These are phyloP conservation scores for Colletotrichum melonis DNA, from an alignment of 2,329 filamentous ascomycete species.

Conservation along the genomic window DNA sequence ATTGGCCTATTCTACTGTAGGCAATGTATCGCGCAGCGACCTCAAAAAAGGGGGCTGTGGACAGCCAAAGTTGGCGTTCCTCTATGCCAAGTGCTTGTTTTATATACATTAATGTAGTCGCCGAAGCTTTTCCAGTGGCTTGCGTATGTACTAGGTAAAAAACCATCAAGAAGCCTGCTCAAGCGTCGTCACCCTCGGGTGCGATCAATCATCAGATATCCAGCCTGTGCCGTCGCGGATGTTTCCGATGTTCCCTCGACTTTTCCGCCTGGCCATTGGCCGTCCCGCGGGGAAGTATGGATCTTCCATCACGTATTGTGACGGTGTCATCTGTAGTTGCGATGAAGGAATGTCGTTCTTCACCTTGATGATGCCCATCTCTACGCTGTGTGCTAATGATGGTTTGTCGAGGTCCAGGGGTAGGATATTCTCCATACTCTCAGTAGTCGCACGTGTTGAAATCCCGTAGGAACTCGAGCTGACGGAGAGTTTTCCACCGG, in stretches of 20 bases:
- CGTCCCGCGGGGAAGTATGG: slow-evolving; percentile 28
- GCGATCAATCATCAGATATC: slow-evolving; percentile 19
- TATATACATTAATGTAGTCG: slow-evolving; percentile 28
- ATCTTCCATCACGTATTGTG: slow-evolving; percentile 24
- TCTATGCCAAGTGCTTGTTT: slow-evolving; percentile 7
- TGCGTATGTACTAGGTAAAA: slow-evolving; percentile 9
- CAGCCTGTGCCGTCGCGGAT: slow-evolving; percentile 23
- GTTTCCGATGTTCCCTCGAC: slow-evolving; percentile 1
- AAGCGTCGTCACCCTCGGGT: neutral
- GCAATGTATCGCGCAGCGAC: slow-evolving; percentile 7
- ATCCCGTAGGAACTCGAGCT: slow-evolving; percentile 21
- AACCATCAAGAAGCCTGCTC: neutral
- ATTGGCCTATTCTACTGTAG: slow-evolving; percentile 9
- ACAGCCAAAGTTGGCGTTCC: slow-evolving; percentile 4
- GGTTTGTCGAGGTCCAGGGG: slow-evolving; percentile 22
- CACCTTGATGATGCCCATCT: slow-evolving; percentile 32
- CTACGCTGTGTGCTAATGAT: slow-evolving; percentile 25
- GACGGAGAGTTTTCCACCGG: slow-evolving; percentile 13
- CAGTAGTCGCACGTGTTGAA: slow-evolving; percentile 7
- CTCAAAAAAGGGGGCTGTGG: neutral
- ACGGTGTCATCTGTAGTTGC: neutral
- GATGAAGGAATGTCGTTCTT: slow-evolving; percentile 9
- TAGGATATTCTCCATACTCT: slow-evolving; percentile 32
- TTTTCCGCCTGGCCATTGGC: slow-evolving; percentile 21
- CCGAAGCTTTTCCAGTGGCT: neutral